Conservation (phyloP, 163 green algal species). For the Scenedesmus sp. region DNA sequence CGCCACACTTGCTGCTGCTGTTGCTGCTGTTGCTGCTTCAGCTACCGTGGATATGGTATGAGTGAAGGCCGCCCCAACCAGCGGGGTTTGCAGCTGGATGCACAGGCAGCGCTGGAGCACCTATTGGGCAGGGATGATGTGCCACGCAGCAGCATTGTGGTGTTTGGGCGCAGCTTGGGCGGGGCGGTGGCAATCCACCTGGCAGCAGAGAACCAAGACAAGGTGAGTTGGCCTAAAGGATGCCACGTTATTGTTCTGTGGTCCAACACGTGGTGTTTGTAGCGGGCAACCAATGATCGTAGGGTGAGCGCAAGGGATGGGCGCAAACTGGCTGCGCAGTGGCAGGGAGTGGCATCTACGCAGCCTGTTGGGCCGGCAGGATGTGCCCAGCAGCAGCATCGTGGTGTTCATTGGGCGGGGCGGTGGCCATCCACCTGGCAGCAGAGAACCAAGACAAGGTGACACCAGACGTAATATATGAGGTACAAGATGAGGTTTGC, state of each 20-base stretch:
- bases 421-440: conserved; percentile 87
- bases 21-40: conserved; percentile 61
- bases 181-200: conserved; percentile 92
- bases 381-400: conserved; percentile 61
- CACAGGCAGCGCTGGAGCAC: conserved; percentile 75
- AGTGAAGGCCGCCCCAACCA: conserved; percentile 82
- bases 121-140: conserved; percentile 58
- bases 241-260: too few relatives aligned
- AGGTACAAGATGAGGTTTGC: too few relatives aligned
- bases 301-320: too few relatives aligned
- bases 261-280: too few relatives aligned
- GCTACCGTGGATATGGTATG: conserved; percentile 92
- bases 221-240: conserved; percentile 44
- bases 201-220: conserved; percentile 70
- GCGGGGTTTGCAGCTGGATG: conserved; percentile 64
- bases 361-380: conserved; percentile 51
- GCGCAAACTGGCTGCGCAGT: too few relatives aligned
- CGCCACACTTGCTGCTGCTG: neutral
- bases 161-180: conserved; percentile 93
- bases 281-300: too few relatives aligned
- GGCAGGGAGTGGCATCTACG: too few relatives aligned
- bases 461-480: neutral
- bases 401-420: conserved; percentile 93
- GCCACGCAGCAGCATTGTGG: conserved; percentile 66
- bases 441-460: conserved; percentile 70